Percentiles rank a stretch among this genome's conserved stretches.
Conservation (phyloP, 192 early-diverging fungal genomes). For the Lobosporangium transversale region DNA sequence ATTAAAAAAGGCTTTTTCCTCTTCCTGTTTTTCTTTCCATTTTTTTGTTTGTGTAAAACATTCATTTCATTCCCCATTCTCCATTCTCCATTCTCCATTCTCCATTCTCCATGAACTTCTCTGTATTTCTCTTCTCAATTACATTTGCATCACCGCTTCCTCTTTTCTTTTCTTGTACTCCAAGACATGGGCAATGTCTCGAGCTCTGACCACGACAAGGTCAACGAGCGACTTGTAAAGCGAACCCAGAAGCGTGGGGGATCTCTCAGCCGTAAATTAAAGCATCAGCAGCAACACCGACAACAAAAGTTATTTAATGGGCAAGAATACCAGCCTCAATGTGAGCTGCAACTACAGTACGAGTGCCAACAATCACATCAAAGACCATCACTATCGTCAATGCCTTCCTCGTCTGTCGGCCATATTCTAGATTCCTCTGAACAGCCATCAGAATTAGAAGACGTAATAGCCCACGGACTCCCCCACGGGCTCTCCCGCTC, state of each 20-base stretch:
- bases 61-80: no score
- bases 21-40: not conserved
- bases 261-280: conserved; percentile 1
- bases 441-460: not conserved
- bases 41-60: not conserved
- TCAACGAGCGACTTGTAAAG: conserved; percentile 12
- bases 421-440: no score
- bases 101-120: no score
- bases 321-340: no score
- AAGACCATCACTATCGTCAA: not conserved
- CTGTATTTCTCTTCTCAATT: not conserved
- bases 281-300: conserved; percentile 14
- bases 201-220: conserved; percentile 31
- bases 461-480: no score
- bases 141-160: not conserved
- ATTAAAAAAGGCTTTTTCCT: no score
- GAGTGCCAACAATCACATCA: not conserved
- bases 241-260: conserved; percentile 13
- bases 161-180: not conserved
- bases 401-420: not conserved
- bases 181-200: conserved; percentile 41
- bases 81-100: no score
- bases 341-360: not conserved
- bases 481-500: no score
- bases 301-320: no score